A percentile compares a stretch with the other conserved stretches of the same genome.
phyloP scores from a whole-genome alignment of 306 rosid genomes.

The Lablab purpureus region DNA sequence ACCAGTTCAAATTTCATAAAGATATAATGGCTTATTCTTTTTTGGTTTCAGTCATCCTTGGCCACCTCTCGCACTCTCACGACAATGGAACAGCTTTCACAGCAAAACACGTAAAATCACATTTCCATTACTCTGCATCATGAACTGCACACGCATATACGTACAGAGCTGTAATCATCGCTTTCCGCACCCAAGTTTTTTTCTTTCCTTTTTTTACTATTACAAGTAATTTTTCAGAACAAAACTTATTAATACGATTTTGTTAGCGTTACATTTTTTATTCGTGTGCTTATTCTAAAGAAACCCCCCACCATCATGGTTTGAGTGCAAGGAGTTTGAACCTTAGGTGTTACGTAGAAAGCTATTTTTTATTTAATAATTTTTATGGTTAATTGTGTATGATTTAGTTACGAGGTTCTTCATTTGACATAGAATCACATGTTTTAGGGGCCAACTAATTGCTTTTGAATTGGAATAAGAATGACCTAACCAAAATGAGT shows the following conservation, averaged over 20 bases:
- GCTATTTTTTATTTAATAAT: background rate
- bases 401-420: background rate
- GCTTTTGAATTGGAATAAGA: background rate
- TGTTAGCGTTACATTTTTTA: background rate
- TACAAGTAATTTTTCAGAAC: background rate
- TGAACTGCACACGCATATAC: background rate
- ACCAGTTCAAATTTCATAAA: background rate
- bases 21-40: background rate
- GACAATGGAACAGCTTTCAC: conserved; percentile 24
- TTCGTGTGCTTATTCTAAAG: background rate
- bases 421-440: background rate
- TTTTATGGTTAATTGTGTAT: background rate
- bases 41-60: background rate
- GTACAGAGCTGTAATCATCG: background rate
- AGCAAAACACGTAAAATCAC: background rate
- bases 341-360: background rate
- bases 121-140: background rate
- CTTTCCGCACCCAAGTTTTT: no score
- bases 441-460: background rate
- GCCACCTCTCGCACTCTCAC: background rate
- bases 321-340: background rate
- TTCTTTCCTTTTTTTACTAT: background rate
- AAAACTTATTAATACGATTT: background rate
- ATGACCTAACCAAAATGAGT: background rate
- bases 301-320: background rate